These are phyloP conservation scores for Microcyclosporella mali DNA, from an alignment of 2,329 filamentous ascomycete genomes.

Conservation along the genomic window DNA sequence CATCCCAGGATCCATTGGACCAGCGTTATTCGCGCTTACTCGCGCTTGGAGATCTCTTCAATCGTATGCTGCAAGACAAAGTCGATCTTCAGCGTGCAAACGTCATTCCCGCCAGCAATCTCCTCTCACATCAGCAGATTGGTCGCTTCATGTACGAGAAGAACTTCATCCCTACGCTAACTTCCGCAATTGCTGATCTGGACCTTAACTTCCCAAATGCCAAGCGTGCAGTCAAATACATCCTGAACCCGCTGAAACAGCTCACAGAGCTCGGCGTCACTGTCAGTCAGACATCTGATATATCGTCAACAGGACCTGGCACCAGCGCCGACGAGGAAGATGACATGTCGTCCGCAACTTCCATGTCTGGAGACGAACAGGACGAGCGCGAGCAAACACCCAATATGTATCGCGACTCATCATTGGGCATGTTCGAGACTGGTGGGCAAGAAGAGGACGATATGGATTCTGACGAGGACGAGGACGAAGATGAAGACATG, in stretches of 20 bases:
- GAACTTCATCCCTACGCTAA: slow-evolving; percentile 83
- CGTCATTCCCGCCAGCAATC: slow-evolving; percentile 10
- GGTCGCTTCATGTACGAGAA: slow-evolving; percentile 98
- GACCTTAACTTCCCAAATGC: slow-evolving; percentile 91
- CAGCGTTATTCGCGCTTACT: slow-evolving; percentile 82
- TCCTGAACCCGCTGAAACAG: slow-evolving; percentile 79
- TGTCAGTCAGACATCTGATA: slow-evolving; percentile 73
- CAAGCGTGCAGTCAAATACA: slow-evolving; percentile 93
- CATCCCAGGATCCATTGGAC: slow-evolving; percentile 73
- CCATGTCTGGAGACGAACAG: slow-evolving; percentile 67
- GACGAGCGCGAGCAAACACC: slow-evolving; percentile 77
- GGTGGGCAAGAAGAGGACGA: slow-evolving; percentile 75
- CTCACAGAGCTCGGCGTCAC: slow-evolving; percentile 82
- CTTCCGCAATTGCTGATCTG: slow-evolving; percentile 86
- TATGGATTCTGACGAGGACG: slow-evolving; percentile 20
- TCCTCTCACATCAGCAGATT: slow-evolving; percentile 68
- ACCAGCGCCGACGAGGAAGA: slow-evolving; percentile 65
- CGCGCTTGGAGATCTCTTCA: slow-evolving; percentile 83
- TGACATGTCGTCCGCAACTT: slow-evolving; percentile 80
- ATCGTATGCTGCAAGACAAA: slow-evolving; percentile 79
- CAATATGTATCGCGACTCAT: slow-evolving; percentile 93
- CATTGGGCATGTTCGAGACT: slow-evolving; percentile 88
- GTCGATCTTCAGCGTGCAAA: slow-evolving; percentile 49
- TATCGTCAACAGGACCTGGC: slow-evolving; percentile 56
- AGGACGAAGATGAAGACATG: slow-evolving; percentile 78